Conservation (phyloP, 352 stramenopile species). For the Phytopythium montanum region DNA sequence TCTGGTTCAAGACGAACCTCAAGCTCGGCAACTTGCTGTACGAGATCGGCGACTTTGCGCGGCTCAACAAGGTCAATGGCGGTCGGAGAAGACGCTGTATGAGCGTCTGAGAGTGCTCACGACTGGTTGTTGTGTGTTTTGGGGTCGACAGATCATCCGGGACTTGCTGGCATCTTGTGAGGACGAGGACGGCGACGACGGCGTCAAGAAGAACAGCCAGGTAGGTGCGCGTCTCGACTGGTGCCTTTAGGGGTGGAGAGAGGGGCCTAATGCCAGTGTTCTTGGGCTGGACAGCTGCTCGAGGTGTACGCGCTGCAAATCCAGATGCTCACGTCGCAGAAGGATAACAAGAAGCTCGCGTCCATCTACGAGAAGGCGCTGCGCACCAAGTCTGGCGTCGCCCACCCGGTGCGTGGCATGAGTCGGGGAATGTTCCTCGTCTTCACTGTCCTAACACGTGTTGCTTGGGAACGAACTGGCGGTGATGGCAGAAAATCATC, state of each 20-base stretch:
- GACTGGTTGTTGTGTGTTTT: too few species aligned
- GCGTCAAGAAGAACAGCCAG: conserved; percentile 80
- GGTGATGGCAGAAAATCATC: conserved; percentile 75
- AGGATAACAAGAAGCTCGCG: conserved; percentile 93
- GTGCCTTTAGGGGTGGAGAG: too few species aligned
- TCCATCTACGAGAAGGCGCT: conserved; percentile 91
- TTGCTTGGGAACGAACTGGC: too few species aligned
- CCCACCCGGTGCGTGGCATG: conserved; percentile 62
- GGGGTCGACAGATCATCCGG: conserved; percentile 62
- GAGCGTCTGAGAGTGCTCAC: background rate
- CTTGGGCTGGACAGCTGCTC: conserved; percentile 56
- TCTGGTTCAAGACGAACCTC: conserved; percentile 97
- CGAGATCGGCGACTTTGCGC: conserved; percentile 73
- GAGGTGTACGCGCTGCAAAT: conserved; percentile 93
- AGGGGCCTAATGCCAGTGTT: background rate
- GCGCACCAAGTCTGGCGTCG: conserved; percentile 86
- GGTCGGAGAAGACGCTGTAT: background rate
- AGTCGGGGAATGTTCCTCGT: background rate
- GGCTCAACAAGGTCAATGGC: conserved; percentile 60
- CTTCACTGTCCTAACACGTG: background rate
- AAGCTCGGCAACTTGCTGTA: conserved; percentile 94
- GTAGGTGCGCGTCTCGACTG: conserved; percentile 33
- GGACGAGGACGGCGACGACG: conserved; percentile 82
- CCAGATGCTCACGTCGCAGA: conserved; percentile 91
- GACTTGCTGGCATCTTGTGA: conserved; percentile 86